Percentiles rank a stretch among this genome's conserved stretches.
phyloP scores from a whole-genome alignment of 2,329 filamentous ascomycete species.

The Knoxdaviesia capensis region DNA sequence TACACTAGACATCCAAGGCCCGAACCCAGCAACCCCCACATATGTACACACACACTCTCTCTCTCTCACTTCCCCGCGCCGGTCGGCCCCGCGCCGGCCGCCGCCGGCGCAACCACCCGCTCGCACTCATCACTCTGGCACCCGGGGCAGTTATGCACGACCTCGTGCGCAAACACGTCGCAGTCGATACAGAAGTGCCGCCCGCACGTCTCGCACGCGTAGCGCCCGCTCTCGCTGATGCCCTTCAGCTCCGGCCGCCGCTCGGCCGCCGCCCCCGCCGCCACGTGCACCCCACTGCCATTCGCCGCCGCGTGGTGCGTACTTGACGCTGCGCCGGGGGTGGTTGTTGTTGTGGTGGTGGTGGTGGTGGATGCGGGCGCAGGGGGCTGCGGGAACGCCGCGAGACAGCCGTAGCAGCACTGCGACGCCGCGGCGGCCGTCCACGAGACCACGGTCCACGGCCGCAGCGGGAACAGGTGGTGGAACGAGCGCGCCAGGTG shows the following conservation, averaged over 20 bases:
- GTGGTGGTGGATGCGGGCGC: constrained; percentile 5
- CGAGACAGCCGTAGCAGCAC: constrained; percentile 63
- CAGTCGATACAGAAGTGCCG: constrained; percentile 97
- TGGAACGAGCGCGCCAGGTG: constrained; percentile 87
- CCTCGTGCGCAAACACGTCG: constrained; percentile 85
- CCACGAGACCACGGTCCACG: constrained; percentile 87
- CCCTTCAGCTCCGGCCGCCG: constrained; percentile 24
- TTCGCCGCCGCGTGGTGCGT: not conserved
- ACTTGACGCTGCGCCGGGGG: not conserved
- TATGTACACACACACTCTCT: too few relatives aligned
- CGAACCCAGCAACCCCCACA: too few relatives aligned
- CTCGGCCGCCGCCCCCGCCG: constrained; percentile 7
- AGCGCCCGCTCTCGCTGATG: constrained; percentile 70
- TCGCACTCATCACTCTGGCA: constrained; percentile 40
- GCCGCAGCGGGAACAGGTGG: constrained; percentile 73
- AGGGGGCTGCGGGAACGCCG: constrained; percentile 40
- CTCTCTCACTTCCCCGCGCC: constrained; percentile 9
- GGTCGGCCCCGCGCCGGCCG: constrained; percentile 4
- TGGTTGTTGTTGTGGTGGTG: constrained; percentile 3
- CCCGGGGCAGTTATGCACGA: constrained; percentile 88
- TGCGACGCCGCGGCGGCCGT: constrained; percentile 37
- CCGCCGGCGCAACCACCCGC: constrained; percentile 5
- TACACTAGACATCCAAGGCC: too few relatives aligned
- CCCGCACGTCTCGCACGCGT: constrained; percentile 71
- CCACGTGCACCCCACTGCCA: constrained; percentile 3